phyloP scores from a whole-genome alignment of 176 grass and related monocot species.

The Juncus inflexus region DNA sequence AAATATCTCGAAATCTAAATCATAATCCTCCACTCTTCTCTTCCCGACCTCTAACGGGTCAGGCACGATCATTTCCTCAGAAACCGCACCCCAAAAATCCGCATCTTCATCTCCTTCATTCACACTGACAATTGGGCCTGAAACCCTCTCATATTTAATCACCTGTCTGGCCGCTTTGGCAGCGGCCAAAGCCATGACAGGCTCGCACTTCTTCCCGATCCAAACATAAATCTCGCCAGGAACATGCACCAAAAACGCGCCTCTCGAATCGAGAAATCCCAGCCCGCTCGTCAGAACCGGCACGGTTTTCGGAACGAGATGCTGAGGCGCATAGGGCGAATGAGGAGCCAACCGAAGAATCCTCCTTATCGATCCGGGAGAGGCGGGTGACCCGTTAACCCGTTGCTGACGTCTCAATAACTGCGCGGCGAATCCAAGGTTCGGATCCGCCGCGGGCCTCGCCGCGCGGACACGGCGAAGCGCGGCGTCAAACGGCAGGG shows the following conservation, averaged over 20 bases:
- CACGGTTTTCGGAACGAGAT: constrained; percentile 43
- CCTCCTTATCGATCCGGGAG: constrained; percentile 27
- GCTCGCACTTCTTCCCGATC: constrained; percentile 35
- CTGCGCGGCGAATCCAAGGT: constrained; percentile 53
- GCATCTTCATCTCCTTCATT: constrained; percentile 33
- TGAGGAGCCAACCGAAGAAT: constrained; percentile 42
- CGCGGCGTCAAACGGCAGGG: constrained; percentile 35
- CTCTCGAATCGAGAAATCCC: constrained; percentile 41
- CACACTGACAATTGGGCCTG: constrained; percentile 36
- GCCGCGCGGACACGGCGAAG: constrained; percentile 33
- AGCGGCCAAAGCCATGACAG: constrained; percentile 33
- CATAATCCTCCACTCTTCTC: constrained; percentile 47
- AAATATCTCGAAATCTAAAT: constrained; percentile 56
- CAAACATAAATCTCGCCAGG: constrained; percentile 37
- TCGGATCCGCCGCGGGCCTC: constrained; percentile 36
- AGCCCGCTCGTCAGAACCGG: not conserved
- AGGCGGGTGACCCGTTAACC: constrained; percentile 21
- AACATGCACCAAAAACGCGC: constrained; percentile 40
- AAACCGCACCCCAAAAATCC: constrained; percentile 36
- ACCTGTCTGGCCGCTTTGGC: constrained; percentile 32
- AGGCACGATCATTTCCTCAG: constrained; percentile 19
- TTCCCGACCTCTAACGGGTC: constrained; percentile 26
- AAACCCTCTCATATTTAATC: constrained; percentile 40
- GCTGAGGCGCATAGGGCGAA: constrained; percentile 39
- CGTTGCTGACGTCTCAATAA: constrained; percentile 39